Evolutionary conservation across 2,329 filamentous ascomycete species (phyloP), one percentile per base, ranked within the genome.

Genomic region (Pseudogymnoascus sp.): DNA sequence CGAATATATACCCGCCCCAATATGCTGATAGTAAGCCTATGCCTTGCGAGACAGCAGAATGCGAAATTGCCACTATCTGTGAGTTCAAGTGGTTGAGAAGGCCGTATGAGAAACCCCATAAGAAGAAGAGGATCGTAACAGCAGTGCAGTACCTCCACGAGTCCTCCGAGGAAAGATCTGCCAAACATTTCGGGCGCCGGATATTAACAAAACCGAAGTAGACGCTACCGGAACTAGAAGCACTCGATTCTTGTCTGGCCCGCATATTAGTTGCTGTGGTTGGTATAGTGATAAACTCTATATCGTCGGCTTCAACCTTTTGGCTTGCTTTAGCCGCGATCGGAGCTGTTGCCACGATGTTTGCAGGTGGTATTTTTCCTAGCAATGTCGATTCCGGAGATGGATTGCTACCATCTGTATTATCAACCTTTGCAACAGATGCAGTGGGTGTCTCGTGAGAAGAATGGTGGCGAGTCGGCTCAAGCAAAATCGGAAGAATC

Each of bases 51-150:
- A 79, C 74, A 0, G 80, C 82, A 80, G 69, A 68, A 28, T 81
- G 69, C 12, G 87, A 82, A 4, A 90, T 83, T n/a, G 77, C 72
- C 46, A 88, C 86, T 61, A 91, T 86, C 23, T 85, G 87, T 21
- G 82, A 83, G 72, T 96, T 96, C 37, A 96, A 82, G 0, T 88
- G 89, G 71, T 93, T 90, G 5, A 96, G 79, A 2, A 96, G 81
- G 0, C 92, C 92, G 69, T 96, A 96, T 0, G 91, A 91, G 64
- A 96, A 88, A 0, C 92, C 92, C 91, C 91, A 93, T 5, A 95
- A 77, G 66, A 96, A 85, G 75, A 96, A 95, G 0, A 96, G 78
- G 4, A 92, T 81, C 1, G 89, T 89, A 23, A 95, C 90, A 67
- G 91, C 80, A 16, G 83, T 81, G 69, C 89, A 86, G 66, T 90